Base-by-base conservation (phyloP, 164 flowering plant species). In the Chimonanthus praecox region DNA sequence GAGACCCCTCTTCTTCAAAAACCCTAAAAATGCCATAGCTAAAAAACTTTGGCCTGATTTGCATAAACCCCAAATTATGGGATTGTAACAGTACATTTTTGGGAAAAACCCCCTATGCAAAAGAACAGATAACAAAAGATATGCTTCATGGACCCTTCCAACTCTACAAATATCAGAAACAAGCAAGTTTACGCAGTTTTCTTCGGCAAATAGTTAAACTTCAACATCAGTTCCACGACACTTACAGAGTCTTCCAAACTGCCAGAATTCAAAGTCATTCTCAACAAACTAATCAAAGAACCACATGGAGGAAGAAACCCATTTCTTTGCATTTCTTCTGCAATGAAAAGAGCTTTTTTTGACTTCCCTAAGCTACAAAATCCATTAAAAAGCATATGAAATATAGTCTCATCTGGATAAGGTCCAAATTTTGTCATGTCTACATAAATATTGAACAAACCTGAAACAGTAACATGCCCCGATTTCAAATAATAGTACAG, bases 41-140 rank as follows among this genome's bases (percentile, higher is more conserved):
- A 5, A 47, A 69, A 51, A 45, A 71, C 69, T 75, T 65, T 80
- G 75, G 5, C 69, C 72, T 68, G 78, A 80, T 74, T 82, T 84
- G 70, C 90, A 87, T 60, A 87, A 74, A 49, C 82, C 82, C 87
- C 87, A 83, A 2, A 87, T 61, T 21, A 88, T 84, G 2, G 82
- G 82, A 77, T 83, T 85, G 54, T 74, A 85, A 54, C 60, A 11
- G 71, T 73, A 76, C 13, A 72, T 75, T 60, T 67, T 64, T 6
- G 71, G 78, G 67, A 72, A 67, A 18, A 68, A 68, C 7, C 82
- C 84, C 67, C 74, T 84, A n/a, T 67, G 73, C 9, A 78, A 47
- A 46, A 87, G 71, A n/a, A 51, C 48, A 9, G 76, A 80, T 54
- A 84, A 73, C 63, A 83, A 71, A 15, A 47, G 73, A 79, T 49